Evolutionary conservation across 2,329 filamentous ascomycete genomes (phyloP).

Genomic region (Aspergillus pseudonomiae): DNA sequence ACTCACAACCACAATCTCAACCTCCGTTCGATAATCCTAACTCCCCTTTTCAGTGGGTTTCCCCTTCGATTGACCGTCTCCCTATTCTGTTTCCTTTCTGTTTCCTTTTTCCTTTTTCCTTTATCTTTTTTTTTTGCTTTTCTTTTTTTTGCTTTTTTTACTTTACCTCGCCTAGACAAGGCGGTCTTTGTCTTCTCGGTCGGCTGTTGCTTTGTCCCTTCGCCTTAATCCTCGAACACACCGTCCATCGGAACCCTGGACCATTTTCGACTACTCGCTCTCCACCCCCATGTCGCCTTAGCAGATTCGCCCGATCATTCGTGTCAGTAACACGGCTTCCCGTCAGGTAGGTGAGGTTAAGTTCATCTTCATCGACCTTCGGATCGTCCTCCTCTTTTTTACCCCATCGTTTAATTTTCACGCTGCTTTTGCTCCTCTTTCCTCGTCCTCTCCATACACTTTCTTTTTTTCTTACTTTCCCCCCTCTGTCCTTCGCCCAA

Average conservation of each 20-base stretch:
- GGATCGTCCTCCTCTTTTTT: neutral
- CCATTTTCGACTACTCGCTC: constrained; percentile 9
- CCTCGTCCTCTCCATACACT: constrained; percentile 7
- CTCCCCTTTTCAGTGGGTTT: constrained; percentile 20
- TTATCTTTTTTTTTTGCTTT: neutral
- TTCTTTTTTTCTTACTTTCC: constrained; percentile 3
- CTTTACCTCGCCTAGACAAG: constrained; percentile 8
- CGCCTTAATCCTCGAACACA: constrained; percentile 8
- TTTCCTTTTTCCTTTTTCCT: neutral
- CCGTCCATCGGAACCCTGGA: constrained; percentile 15
- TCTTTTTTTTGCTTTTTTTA: neutral
- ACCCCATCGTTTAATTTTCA: constrained; percentile 12
- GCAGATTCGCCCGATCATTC: constrained; percentile 27
- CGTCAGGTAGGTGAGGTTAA: constrained; percentile 27
- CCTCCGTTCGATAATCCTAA: neutral
- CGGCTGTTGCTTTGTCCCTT: neutral
- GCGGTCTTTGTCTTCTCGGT: constrained; percentile 7
- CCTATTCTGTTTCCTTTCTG: constrained; percentile 1
- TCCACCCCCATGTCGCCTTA: constrained; percentile 35
- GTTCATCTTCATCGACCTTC: constrained; percentile 15
- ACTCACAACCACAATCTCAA: neutral
- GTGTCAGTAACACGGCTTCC: constrained; percentile 33
- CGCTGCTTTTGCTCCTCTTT: constrained; percentile 3
- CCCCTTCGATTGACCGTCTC: constrained; percentile 8
- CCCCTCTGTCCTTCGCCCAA: constrained; percentile 4